These are phyloP conservation scores for Rhodotorula babjevae DNA, from an alignment of 768 basidiomycete genomes.

Conservation along the genomic window DNA sequence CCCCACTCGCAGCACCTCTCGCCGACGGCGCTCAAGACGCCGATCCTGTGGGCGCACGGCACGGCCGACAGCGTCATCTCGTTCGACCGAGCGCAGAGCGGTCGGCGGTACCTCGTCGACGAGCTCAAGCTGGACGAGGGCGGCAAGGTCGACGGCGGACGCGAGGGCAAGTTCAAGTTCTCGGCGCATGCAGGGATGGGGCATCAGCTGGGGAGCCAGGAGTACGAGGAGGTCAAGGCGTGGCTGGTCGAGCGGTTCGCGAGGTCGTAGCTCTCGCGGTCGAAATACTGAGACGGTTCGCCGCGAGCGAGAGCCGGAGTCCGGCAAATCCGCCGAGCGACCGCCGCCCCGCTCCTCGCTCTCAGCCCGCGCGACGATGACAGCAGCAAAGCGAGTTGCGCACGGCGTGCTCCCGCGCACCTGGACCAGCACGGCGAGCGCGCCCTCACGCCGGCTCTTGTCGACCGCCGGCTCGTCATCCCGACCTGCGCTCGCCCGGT, in stretches of 20 bases:
- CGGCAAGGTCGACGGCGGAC: neutral
- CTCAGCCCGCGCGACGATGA: no score
- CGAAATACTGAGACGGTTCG: neutral
- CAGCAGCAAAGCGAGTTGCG: no score
- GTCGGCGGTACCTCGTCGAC: conserved; percentile 41
- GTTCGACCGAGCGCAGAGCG: neutral
- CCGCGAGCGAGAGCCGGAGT: no score
- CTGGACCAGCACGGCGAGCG: neutral
- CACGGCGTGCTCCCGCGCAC: no score
- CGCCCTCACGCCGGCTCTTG: no score
- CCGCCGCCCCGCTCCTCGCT: no score
- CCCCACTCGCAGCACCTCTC: conserved; percentile 60
- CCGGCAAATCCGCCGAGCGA: no score
- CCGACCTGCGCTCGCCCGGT: neutral
- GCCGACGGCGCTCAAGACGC: neutral
- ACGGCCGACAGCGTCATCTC: conserved; percentile 8
- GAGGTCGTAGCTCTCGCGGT: neutral
- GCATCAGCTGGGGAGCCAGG: conserved; percentile 8
- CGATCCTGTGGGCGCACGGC: conserved; percentile 24
- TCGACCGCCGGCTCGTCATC: neutral
- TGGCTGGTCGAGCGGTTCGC: conserved; percentile 11
- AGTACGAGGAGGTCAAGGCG: conserved; percentile 10
- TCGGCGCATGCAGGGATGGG: conserved; percentile 17
- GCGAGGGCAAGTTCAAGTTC: conserved; percentile 45
- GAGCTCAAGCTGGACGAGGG: conserved; percentile 55